Percentiles rank a stretch among this genome's conserved stretches.
phyloP scores from a whole-genome alignment of 2,329 filamentous ascomycete species.

The Zasmidium cellare region DNA sequence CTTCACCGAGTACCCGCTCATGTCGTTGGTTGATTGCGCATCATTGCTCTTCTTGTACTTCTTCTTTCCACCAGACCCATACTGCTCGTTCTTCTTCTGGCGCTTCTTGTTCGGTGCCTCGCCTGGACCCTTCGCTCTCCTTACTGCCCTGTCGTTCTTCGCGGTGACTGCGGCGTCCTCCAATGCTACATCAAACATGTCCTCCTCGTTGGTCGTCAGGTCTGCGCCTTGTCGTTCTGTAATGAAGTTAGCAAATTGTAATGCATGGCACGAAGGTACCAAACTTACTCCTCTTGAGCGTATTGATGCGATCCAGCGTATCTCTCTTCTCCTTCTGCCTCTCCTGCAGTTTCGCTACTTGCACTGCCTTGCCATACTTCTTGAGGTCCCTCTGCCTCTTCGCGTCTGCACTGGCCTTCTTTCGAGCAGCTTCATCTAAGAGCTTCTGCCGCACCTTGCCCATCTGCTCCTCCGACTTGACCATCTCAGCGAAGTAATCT shows the following conservation, averaged over 20 bases:
- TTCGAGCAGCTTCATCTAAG: conserved; percentile 84
- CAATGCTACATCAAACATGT: conserved; percentile 88
- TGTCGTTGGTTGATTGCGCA: conserved; percentile 76
- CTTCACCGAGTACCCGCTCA: conserved; percentile 76
- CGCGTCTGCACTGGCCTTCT: conserved; percentile 90
- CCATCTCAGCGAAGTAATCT: conserved; percentile 99
- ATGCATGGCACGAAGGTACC: too few relatives aligned
- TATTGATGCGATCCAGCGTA: conserved; percentile 92
- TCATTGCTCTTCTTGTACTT: conserved; percentile 86
- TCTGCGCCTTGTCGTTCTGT: conserved; percentile 78
- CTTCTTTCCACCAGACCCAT: conserved; percentile 96
- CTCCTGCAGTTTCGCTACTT: conserved; percentile 94
- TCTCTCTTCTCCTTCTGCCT: conserved; percentile 87
- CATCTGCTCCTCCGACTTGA: conserved; percentile 98
- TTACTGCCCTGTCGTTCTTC: conserved; percentile 44
- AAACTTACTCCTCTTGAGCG: conserved; percentile 91
- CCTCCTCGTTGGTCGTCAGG: conserved; percentile 71
- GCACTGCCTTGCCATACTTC: conserved; percentile 99
- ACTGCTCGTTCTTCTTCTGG: conserved; percentile 92
- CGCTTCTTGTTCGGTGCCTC: conserved; percentile 65
- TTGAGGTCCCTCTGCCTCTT: conserved; percentile 91
- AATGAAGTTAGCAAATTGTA: conserved; percentile 30
- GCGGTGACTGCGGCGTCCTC: conserved; percentile 63
- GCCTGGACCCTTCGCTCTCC: conserved; percentile 35
- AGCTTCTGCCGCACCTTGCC: conserved; percentile 92